Base-by-base conservation (phyloP, 768 basidiomycete species). In the Boletus vinaceobasis region DNA sequence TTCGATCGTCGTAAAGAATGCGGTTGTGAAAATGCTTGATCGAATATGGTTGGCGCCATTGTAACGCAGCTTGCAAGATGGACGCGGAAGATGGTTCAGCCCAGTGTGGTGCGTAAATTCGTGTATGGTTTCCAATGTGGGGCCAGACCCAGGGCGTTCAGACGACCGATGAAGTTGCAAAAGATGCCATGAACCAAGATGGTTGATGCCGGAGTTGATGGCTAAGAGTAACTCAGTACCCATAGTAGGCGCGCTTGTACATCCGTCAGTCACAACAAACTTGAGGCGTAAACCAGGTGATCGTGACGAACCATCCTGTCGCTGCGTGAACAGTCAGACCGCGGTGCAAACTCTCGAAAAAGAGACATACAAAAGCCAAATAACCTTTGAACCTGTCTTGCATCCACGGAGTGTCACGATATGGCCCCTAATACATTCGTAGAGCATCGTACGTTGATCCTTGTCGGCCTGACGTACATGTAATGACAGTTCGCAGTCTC, bases 371-470 rank as follows among this genome's bases (percentile, higher is more conserved):
- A 93, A 93, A 47, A 93, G 78, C 91, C 91, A 93, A 65, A 93
- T 93, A 64, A 93, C 89, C 67, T 91, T 92, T 1, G 90, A 92
- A 27, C 91, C 91, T 2, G 91, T 91, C 77, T 93, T 93, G 67
- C 90, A 92, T 21, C 91, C 91, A 36, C 91, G 82, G n/a, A 93
- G 77, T 29, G 90, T 93, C 44, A 93, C 90, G 59, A 93, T 91
- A 64, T 93, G 90, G 4, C 89, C 88, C 37, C 87, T 79, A 59
- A 93, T 91, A 62, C 91, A 91, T 40, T 93, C 90, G 63, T 91
- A 93, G 35, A 93, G 75, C 55, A 85, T 70, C 3, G 86, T 83
- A 21, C 91, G 84, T 66, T 93, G 91, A 50, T 92, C 91, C 69
- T 91, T 90, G 71, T 91, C 88, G 50, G 87, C 88, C 90, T 91